These are phyloP conservation scores for Athelia sp. DNA, from an alignment of 1,284 basidiomycete genomes.

Conservation along the genomic window DNA sequence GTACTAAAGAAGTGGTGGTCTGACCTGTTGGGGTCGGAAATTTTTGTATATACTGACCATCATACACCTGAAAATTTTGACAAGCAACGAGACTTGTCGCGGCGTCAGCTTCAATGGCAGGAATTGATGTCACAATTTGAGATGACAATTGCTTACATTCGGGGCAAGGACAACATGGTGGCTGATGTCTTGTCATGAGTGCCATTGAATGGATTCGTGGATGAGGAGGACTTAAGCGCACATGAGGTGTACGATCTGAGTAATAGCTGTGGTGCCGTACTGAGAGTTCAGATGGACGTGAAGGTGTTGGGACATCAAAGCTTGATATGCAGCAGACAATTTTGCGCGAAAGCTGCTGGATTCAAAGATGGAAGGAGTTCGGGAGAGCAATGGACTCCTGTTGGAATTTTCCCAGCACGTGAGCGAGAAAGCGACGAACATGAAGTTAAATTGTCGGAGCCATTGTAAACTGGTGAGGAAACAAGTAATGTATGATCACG, in stretches of 20 bases:
- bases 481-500: too few species aligned
- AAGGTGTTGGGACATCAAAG: background rate
- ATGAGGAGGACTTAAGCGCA: background rate
- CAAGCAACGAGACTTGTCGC: background rate
- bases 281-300: background rate
- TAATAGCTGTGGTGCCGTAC: background rate
- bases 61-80: background rate
- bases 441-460: too few species aligned
- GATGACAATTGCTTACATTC: background rate
- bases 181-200: background rate
- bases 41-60: background rate
- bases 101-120: background rate
- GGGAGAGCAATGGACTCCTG: too few species aligned
- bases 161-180: background rate
- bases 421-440: too few species aligned
- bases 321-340: background rate
- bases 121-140: slow-evolving; percentile 1
- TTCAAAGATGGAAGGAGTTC: too few species aligned
- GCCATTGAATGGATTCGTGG: background rate
- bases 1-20: slow-evolving; percentile 1
- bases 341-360: background rate
- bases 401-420: too few species aligned
- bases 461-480: too few species aligned
- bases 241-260: background rate
- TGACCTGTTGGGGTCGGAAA: background rate